Conservation (phyloP, 495 filamentous ascomycete genomes). For the Podospora comata region DNA sequence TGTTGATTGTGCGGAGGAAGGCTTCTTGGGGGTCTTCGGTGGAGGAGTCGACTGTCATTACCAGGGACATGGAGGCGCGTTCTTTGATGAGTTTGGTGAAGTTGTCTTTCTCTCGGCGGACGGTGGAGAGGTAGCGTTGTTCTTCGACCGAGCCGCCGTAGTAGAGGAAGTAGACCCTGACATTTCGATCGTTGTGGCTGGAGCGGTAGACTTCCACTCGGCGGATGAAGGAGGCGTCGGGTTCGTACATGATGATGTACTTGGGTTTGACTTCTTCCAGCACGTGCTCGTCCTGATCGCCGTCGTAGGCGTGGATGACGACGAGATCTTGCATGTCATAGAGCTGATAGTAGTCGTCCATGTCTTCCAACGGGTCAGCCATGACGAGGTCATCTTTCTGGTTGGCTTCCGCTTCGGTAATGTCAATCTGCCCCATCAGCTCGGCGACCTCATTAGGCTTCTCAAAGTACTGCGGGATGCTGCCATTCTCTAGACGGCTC, state of each 20-base stretch:
- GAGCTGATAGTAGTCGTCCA: constrained; percentile 88
- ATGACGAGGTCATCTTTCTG: constrained; percentile 69
- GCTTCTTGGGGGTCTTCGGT: constrained; percentile 83
- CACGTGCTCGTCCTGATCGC: constrained; percentile 93
- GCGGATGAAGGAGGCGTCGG: constrained; percentile 91
- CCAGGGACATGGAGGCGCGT: constrained; percentile 86
- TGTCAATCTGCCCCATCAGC: constrained; percentile 66
- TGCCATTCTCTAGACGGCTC: constrained; percentile 46
- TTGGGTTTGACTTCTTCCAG: constrained; percentile 88
- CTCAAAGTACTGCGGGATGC: constrained; percentile 49
- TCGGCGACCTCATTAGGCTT: constrained; percentile 48
- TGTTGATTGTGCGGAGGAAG: constrained; percentile 94
- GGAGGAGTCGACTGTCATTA: constrained; percentile 66
- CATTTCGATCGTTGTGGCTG: constrained; percentile 82
- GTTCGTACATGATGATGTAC: constrained; percentile 98
- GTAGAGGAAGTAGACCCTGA: constrained; percentile 93
- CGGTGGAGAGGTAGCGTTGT: constrained; percentile 84
- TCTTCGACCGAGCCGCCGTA: constrained; percentile 95
- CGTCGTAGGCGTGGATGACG: constrained; percentile 83
- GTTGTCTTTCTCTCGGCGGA: constrained; percentile 89
- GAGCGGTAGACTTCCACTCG: constrained; percentile 94
- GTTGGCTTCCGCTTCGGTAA: constrained; percentile 74
- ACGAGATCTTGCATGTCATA: constrained; percentile 90
- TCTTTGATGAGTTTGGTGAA: constrained; percentile 93
- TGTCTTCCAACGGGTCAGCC: constrained; percentile 77